Percentiles rank a stretch among this genome's conserved stretches.
Evolutionary conservation across 2,329 filamentous ascomycete genomes (phyloP).

Genomic region (Bimuria novae-zelandiae): DNA sequence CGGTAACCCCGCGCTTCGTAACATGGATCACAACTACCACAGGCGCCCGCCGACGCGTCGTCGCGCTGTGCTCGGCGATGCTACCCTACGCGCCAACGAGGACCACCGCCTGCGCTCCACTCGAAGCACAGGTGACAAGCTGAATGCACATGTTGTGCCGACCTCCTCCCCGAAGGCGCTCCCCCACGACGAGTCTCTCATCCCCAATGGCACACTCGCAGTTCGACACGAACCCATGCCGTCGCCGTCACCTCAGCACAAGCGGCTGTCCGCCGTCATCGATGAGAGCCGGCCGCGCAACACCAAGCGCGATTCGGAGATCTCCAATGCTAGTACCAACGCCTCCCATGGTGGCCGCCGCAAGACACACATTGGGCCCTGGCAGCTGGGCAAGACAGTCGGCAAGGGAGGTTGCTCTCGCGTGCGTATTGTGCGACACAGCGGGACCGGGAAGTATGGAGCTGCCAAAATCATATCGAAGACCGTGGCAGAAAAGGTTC

Average conservation of each 20-base stretch:
- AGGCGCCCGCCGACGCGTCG: constrained; percentile 40
- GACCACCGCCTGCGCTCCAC: constrained; percentile 20
- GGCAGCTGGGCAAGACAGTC: constrained; percentile 87
- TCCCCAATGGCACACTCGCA: constrained; percentile 49
- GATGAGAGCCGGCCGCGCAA: constrained; percentile 56
- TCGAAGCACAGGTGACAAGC: constrained; percentile 25
- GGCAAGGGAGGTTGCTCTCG: constrained; percentile 89
- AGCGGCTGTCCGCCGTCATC: constrained; percentile 58
- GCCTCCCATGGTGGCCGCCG: constrained; percentile 56
- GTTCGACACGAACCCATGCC: constrained; percentile 45
- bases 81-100: constrained; percentile 40
- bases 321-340: constrained; percentile 61
- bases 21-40: constrained; percentile 39
- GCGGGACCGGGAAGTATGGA: constrained; percentile 75
- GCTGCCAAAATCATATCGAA: constrained; percentile 97
- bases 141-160: constrained; percentile 14
- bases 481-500: constrained; percentile 73
- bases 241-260: constrained; percentile 51
- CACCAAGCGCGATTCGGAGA: constrained; percentile 52
- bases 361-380: constrained; percentile 85
- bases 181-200: constrained; percentile 53
- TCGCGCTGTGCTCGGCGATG: constrained; percentile 38
- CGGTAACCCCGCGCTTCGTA: constrained; percentile 11
- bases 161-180: constrained; percentile 28
- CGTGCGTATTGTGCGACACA: constrained; percentile 84